Evolutionary conservation across 345 rosid genomes (phyloP).

Genomic region (Aurinia saxatilis): DNA sequence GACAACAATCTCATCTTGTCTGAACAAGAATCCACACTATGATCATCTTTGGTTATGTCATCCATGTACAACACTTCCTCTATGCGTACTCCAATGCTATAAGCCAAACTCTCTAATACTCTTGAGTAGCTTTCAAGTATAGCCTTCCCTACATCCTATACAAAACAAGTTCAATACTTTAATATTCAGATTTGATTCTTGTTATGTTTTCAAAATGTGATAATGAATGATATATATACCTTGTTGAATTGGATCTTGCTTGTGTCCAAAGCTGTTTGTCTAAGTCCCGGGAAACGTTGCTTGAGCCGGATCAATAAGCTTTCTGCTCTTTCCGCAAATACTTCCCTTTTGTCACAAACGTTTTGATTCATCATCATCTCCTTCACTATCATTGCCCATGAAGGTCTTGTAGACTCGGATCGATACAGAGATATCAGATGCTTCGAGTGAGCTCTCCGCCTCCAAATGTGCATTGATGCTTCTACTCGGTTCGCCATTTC

Average conservation of each 20-base stretch:
- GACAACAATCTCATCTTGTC: constrained; percentile 29
- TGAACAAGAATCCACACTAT: constrained; percentile 15
- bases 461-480: constrained; percentile 77
- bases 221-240: constrained; percentile 32
- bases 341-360: constrained; percentile 82
- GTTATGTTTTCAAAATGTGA: neutral
- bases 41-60: constrained; percentile 64
- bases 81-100: constrained; percentile 76
- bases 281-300: constrained; percentile 81
- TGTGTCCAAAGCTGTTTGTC: constrained; percentile 80
- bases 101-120: constrained; percentile 84
- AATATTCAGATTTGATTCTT: neutral
- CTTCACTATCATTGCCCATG: constrained; percentile 89
- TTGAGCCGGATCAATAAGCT: constrained; percentile 71
- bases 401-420: constrained; percentile 52
- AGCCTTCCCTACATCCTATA: constrained; percentile 90
- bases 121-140: constrained; percentile 97
- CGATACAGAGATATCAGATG: constrained; percentile 42
- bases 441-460: constrained; percentile 58
- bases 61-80: constrained; percentile 87
- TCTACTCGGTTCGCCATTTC: constrained; percentile 87
- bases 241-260: constrained; percentile 93
- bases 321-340: constrained; percentile 81
- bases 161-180: neutral
- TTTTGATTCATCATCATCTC: constrained; percentile 73